Conservation (phyloP, 2,329 filamentous ascomycete genomes). For the Cladosporium sp. region DNA sequence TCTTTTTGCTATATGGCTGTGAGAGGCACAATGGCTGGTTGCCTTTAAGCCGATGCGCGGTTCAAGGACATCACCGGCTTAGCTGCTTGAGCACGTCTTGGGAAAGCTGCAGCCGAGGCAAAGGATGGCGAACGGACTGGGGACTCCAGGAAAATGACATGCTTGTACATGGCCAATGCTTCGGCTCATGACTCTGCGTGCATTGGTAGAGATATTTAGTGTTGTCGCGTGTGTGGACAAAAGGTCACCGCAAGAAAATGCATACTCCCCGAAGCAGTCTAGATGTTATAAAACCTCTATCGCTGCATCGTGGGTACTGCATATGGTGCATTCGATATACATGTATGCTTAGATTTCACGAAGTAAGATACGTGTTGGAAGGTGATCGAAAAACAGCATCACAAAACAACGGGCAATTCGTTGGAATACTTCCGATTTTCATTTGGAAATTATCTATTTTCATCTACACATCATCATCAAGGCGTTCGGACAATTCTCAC, state of each 20-base stretch:
- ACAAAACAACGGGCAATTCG: too few species aligned
- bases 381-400: too few species aligned
- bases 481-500: neutral
- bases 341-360: too few species aligned
- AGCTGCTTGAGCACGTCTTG: neutral
- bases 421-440: too few species aligned
- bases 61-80: slow-evolving; percentile 4
- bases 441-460: neutral
- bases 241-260: neutral
- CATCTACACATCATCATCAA: slow-evolving; percentile 10
- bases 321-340: too few species aligned
- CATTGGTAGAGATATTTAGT: neutral
- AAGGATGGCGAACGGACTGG: neutral
- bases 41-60: slow-evolving; percentile 5
- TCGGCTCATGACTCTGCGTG: neutral
- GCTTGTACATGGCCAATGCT: neutral
- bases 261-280: neutral
- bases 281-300: neutral
- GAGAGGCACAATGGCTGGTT: neutral
- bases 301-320: too few species aligned
- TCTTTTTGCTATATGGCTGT: slow-evolving; percentile 2
- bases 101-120: neutral
- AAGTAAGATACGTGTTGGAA: too few species aligned
- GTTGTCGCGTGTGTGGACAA: neutral
- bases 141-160: neutral